Conservation (phyloP, 2,329 filamentous ascomycete genomes). For the Colletotrichum tropicale region DNA sequence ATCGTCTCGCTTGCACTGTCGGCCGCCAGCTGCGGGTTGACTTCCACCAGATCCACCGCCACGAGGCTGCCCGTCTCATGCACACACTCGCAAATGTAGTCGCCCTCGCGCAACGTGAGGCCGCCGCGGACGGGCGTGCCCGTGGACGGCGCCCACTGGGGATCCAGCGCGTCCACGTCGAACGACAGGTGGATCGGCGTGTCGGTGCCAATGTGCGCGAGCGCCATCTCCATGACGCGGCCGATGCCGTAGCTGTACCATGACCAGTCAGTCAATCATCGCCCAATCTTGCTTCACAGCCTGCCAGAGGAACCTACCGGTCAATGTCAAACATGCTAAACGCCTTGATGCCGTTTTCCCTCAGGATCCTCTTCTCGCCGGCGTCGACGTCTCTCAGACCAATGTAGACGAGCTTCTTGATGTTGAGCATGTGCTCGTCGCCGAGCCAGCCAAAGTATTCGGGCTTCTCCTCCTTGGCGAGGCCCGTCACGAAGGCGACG, state of each 20-base stretch:
- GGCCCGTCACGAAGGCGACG: slow-evolving; percentile 85
- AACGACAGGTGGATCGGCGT: slow-evolving; percentile 98
- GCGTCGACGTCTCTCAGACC: slow-evolving; percentile 90
- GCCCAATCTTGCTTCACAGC: not conserved
- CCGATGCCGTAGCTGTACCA: slow-evolving; percentile 77
- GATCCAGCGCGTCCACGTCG: slow-evolving; percentile 95
- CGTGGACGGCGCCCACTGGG: slow-evolving; percentile 94
- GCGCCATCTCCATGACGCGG: slow-evolving; percentile 96
- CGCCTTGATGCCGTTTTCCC: slow-evolving; percentile 89
- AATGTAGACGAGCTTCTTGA: slow-evolving; percentile 94
- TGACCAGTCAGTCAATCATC: not conserved
- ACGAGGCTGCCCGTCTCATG: slow-evolving; percentile 80
- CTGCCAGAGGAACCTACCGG: slow-evolving; percentile 35
- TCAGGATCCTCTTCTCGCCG: slow-evolving; percentile 91
- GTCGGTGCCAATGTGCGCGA: slow-evolving; percentile 91
- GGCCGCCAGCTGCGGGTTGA: slow-evolving; percentile 75
- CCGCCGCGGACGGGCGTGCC: slow-evolving; percentile 94
- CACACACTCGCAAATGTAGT: slow-evolving; percentile 92
- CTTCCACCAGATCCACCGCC: slow-evolving; percentile 82
- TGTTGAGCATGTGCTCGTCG: slow-evolving; percentile 70
- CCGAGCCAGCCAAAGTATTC: slow-evolving; percentile 91
- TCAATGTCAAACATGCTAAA: slow-evolving; percentile 99
- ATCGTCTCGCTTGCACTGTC: slow-evolving; percentile 84
- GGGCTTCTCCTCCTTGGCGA: slow-evolving; percentile 76
- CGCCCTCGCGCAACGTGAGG: slow-evolving; percentile 90